Evolutionary conservation across 108 stramenopile species (phyloP).

Genomic region (Cyclotella atomus): DNA sequence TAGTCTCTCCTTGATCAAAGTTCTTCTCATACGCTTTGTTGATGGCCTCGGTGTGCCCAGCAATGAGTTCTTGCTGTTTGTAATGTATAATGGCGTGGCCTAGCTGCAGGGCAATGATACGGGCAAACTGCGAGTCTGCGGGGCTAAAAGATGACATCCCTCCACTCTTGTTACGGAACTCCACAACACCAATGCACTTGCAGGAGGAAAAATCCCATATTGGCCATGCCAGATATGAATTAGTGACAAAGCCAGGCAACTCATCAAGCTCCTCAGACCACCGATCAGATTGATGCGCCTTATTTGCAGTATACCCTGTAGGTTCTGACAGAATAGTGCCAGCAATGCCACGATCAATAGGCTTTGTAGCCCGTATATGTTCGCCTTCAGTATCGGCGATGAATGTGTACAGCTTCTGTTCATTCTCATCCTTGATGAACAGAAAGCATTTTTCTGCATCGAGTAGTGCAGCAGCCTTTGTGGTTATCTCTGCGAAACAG

Average conservation of each 20-base stretch:
- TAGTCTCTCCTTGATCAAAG: conserved; percentile 50
- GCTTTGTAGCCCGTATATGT: conserved; percentile 37
- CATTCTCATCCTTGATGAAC: conserved; percentile 41
- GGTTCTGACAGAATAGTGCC: conserved; percentile 36
- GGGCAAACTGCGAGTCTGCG: conserved; percentile 45
- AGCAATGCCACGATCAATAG: conserved; percentile 48
- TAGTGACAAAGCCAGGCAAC: conserved; percentile 35
- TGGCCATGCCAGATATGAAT: conserved; percentile 54
- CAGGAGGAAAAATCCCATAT: conserved; percentile 34
- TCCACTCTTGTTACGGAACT: conserved; percentile 49
- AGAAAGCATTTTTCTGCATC: conserved; percentile 48
- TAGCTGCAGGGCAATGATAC: conserved; percentile 55
- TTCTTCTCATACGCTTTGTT: conserved; percentile 57
- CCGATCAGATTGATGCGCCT: conserved; percentile 21
- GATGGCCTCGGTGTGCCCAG: conserved; percentile 49
- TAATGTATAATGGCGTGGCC: conserved; percentile 43
- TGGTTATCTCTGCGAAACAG: conserved; percentile 44
- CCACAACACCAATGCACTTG: conserved; percentile 50
- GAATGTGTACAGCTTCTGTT: conserved; percentile 47
- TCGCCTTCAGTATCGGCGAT: conserved; percentile 27
- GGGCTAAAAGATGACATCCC: conserved; percentile 23
- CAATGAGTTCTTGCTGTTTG: conserved; percentile 51
- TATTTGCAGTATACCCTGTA: conserved; percentile 32
- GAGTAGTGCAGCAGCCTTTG: conserved; percentile 48
- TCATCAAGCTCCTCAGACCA: conserved; percentile 47